Evolutionary conservation across 108 stramenopile species (phyloP), one percentile per base, ranked within the genome.

Genomic region (Cylindrotheca closterium): DNA sequence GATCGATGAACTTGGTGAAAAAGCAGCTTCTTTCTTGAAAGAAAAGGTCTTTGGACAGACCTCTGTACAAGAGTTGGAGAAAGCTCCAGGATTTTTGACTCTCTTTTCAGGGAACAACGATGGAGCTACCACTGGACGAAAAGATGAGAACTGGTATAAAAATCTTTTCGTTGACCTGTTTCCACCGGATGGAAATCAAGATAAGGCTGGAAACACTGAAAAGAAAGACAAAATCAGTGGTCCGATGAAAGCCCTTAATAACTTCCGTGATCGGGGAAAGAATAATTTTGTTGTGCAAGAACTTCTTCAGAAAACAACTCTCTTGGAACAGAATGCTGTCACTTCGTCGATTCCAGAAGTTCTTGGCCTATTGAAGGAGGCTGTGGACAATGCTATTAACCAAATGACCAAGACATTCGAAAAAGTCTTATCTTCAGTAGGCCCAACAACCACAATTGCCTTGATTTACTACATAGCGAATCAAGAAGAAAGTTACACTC

Each of bases 391-490:
- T 21, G 72, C 58, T 4, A 18, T 65, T 29, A 29, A 42, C 10
- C 72, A 73, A 31, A 54, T 73, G 1, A 1, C 57, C 4, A 25
- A 60, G 7, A 46, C 52, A 4, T 73, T 66, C 42, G 72, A 64
- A 10, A 30, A 53, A 21, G 17, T 73, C 17, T 19, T 73, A 5
- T 55, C 51, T 0, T n/a, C 52, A 22, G 8, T 73, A 2, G 72
- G 71, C 50, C 28, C 71, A 18, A 68, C 45, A 21, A 33, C 61
- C 0, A 19, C 74, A 3, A 31, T 71, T 3, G 49, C 68, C 17
- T 30, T 82, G 17, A 31, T 73, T 2, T 94, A 94, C 67, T 94
- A 80, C 59, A 45, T 91, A 24, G 84, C 83, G 45, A 27, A 73
- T 8, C 60, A 88, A 59, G 93, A 91, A 55, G 73, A 74, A 0